A percentile compares a stretch with the other conserved stretches of the same genome.
phyloP scores from a whole-genome alignment of 768 basidiomycete genomes.

The Exidia glandulosa region DNA sequence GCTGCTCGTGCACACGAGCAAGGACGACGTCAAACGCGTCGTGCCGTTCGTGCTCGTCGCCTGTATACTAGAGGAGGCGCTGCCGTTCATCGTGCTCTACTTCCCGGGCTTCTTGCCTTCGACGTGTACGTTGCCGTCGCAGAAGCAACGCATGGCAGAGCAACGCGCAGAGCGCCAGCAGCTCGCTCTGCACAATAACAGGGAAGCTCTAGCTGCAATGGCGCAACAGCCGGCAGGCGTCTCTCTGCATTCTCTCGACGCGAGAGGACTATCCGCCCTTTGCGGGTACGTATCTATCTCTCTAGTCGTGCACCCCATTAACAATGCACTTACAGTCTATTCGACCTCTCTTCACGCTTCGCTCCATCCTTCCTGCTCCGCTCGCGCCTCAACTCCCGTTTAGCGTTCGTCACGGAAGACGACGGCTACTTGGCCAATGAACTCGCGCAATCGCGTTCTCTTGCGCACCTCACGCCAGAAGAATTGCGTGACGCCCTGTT shows the following conservation, averaged over 20 bases:
- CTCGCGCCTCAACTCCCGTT: slow-evolving; percentile 26
- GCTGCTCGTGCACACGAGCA: slow-evolving; percentile 56
- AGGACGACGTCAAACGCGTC: slow-evolving; percentile 65
- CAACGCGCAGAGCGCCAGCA: slow-evolving; percentile 27
- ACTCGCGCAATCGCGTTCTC: slow-evolving; percentile 8
- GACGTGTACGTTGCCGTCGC: slow-evolving; percentile 75
- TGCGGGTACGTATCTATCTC: slow-evolving; percentile 41
- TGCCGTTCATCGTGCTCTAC: slow-evolving; percentile 77
- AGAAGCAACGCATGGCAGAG: slow-evolving; percentile 52
- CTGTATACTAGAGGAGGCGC: slow-evolving; percentile 64
- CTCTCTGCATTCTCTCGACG: slow-evolving; percentile 18
- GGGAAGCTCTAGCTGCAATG: slow-evolving; percentile 11
- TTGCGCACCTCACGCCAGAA: neutral
- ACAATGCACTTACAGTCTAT: slow-evolving; percentile 9
- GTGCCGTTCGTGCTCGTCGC: slow-evolving; percentile 71
- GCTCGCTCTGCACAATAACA: slow-evolving; percentile 25
- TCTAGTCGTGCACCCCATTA: slow-evolving; percentile 25
- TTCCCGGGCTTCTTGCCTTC: slow-evolving; percentile 79
- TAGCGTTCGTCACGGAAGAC: slow-evolving; percentile 39
- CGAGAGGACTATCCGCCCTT: slow-evolving; percentile 30
- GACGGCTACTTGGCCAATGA: slow-evolving; percentile 24
- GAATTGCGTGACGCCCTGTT: neutral
- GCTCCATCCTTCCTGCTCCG: slow-evolving; percentile 24
- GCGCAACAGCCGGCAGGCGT: slow-evolving; percentile 4
- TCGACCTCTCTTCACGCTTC: slow-evolving; percentile 27